Conservation (phyloP, 345 rosid species). For the Kernera saxatilis region DNA sequence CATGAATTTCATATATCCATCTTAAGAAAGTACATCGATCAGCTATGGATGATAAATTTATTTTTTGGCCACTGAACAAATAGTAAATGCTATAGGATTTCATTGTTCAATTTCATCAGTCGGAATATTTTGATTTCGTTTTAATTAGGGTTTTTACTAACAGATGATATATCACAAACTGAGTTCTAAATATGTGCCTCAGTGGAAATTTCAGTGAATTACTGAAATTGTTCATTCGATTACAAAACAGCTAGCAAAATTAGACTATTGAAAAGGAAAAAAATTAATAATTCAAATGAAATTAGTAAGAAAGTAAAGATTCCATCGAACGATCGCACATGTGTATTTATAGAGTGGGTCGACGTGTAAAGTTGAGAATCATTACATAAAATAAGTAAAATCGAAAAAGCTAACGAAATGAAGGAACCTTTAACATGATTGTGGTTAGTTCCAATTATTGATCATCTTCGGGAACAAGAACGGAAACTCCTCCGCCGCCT, state of each 20-base stretch:
- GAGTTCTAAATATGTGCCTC: background rate
- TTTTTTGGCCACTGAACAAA: background rate
- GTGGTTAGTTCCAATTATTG: slow-evolving; percentile 4
- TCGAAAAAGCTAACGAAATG: slow-evolving; percentile 21
- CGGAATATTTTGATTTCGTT: background rate
- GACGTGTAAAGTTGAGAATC: slow-evolving; percentile 30
- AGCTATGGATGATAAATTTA: background rate
- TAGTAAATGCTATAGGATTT: background rate
- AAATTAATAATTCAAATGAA: background rate
- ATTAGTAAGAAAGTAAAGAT: slow-evolving; percentile 11
- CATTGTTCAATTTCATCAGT: background rate
- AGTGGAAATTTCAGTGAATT: background rate
- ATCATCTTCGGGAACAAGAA: slow-evolving; percentile 26
- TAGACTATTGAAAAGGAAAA: slow-evolving; percentile 6
- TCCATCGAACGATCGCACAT: slow-evolving; percentile 22
- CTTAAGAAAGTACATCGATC: background rate
- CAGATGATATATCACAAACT: background rate
- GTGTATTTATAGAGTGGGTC: slow-evolving; percentile 25
- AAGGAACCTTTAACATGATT: slow-evolving; percentile 24
- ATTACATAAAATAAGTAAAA: slow-evolving; percentile 16
- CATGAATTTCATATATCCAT: background rate
- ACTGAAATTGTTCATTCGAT: background rate
- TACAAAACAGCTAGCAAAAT: background rate
- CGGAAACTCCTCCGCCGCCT: slow-evolving; percentile 27
- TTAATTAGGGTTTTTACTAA: background rate